Conservation (phyloP, 805 yeast species). For the Saccharomycopsis sp. region DNA sequence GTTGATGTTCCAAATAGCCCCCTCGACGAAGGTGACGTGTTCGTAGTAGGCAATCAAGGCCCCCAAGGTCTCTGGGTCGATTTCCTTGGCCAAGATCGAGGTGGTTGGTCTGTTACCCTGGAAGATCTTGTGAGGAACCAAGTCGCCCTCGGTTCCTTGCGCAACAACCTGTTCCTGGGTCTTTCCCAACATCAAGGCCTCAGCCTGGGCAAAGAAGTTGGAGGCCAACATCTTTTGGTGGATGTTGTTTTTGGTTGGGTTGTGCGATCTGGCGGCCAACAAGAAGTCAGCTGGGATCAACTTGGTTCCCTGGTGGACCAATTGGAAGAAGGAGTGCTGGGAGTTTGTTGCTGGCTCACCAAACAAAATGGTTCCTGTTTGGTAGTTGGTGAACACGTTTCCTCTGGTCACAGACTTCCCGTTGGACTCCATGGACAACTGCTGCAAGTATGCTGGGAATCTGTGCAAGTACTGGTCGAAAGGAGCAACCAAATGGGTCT, state of each 20-base stretch:
- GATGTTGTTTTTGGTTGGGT: constrained; percentile 88
- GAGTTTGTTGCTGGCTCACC: constrained; percentile 99
- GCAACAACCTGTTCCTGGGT: constrained; percentile 72
- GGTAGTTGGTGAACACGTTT: constrained; percentile 84
- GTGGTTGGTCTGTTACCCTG: constrained; percentile 99
- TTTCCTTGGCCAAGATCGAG: constrained; percentile 88
- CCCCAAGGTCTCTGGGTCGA: constrained; percentile 95
- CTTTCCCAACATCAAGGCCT: constrained; percentile 96
- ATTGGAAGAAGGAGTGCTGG: constrained; percentile 98
- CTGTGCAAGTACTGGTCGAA: constrained; percentile 98
- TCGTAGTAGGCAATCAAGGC: constrained; percentile 97
- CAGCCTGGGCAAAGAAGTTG: constrained; percentile 97
- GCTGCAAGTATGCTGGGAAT: constrained; percentile 99
- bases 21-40: constrained; percentile 95
- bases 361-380: constrained; percentile 90
- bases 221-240: constrained; percentile 99
- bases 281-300: constrained; percentile 95
- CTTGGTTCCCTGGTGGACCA: constrained; percentile 98
- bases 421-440: constrained; percentile 97
- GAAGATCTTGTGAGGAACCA: constrained; percentile 94
- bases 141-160: constrained; percentile 82
- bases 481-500: constrained; percentile 97
- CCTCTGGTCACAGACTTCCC: constrained; percentile 97
- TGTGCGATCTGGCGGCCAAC: constrained; percentile 94
- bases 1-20: constrained; percentile 99